A percentile compares a stretch with the other conserved stretches of the same genome.
Conservation (phyloP, 192 early-diverging fungal species). For the Coemansia sp. region DNA sequence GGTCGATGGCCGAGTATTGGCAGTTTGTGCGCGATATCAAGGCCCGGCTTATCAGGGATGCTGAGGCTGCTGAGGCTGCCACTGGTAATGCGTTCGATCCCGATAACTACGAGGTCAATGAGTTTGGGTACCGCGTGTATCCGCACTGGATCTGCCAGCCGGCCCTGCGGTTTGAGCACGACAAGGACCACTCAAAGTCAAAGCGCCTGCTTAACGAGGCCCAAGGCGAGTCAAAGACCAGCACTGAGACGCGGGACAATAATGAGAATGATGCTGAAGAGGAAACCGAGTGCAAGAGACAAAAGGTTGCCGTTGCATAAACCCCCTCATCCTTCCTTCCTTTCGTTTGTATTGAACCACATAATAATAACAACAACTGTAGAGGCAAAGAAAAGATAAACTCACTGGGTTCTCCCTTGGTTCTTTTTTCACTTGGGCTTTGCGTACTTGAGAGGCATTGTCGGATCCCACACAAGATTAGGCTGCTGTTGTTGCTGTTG, state of each 20-base stretch:
- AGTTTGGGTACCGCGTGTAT: constrained; percentile 58
- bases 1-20: constrained; percentile 61
- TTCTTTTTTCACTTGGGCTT: constrained; percentile 13
- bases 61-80: neutral
- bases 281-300: constrained; percentile 16
- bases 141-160: constrained; percentile 65
- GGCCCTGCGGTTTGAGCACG: constrained; percentile 57
- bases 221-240: neutral
- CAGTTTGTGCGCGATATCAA: constrained; percentile 53
- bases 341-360: too few relatives aligned
- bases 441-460: constrained; percentile 46
- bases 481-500: constrained; percentile 8
- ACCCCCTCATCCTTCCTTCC: too few relatives aligned
- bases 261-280: too few relatives aligned
- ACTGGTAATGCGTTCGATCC: constrained; percentile 27
- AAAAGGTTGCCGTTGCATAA: constrained; percentile 14
- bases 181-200: constrained; percentile 45
- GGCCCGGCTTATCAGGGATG: constrained; percentile 37
- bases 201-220: constrained; percentile 52
- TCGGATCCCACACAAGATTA: constrained; percentile 44
- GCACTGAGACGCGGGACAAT: neutral
- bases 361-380: constrained; percentile 1
- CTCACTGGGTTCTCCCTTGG: too few relatives aligned
- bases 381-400: neutral
- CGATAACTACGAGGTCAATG: constrained; percentile 25